Evolutionary conservation across 257 asterid species (phyloP), one percentile per base, ranked within the genome.

Genomic region (Cinchona pubescens): DNA sequence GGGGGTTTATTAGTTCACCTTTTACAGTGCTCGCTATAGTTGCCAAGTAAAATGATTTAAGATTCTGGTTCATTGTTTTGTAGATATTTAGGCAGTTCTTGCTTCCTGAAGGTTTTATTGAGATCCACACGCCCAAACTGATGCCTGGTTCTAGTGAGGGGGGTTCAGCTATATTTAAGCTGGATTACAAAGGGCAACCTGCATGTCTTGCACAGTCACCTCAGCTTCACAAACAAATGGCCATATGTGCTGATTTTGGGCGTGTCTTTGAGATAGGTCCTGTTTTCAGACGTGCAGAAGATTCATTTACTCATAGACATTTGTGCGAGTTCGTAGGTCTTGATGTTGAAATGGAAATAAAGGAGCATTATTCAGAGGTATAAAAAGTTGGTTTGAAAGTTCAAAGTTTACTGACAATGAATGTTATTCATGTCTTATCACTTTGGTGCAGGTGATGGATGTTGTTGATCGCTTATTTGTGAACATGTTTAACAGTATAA

Each of bases 131-230:
- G 0, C 98, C 98, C 34, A 94, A 91, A 76, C 66, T 89, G 83
- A 91, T 90, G 35, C 90, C 91, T 46, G 97, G 98, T 78, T 88
- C 98, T 46, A 94, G 98, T 83, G 98, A 94, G 83, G 98, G 98
- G 10, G 98, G 98, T 60, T 79, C 98, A 69, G 93, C 97, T 73
- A 97, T 94, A 63, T 94, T 94, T 81, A 88, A 82, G 79, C 84
- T 94, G 56, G 89, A 86, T 45, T 94, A 94, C 89, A 90, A 87
- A 78, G 98, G 98, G 69, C 88, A 80, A 63, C 88, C 96, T 74
- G 98, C 98, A 32, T 93, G 98, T 77, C 81, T 91, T 77, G 97
- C 97, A 11, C 98, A 94, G 80, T 94, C 98, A 68, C 98, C 98
- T 60, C 98, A 93, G 81, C 91, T 93, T 32, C 96, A 91, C 78